Base-by-base conservation (phyloP, 805 yeast genomes). In the Wickerhamiella parazyma region DNA sequence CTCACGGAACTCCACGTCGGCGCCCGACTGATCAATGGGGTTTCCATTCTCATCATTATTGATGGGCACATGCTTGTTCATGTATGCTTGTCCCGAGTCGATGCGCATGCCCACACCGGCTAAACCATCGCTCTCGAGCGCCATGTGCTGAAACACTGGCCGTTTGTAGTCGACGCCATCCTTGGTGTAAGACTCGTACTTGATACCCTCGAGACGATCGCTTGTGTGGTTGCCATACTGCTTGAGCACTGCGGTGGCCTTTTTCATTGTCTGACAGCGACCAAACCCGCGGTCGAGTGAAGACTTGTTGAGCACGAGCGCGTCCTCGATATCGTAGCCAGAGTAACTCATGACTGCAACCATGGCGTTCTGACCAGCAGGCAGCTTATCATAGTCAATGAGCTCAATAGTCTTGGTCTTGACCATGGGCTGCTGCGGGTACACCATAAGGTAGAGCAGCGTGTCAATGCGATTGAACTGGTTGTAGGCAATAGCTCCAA, bases 261-360 rank as follows among this genome's bases (percentile, higher is more conserved):
- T 91, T 57, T 93, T 73, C 49, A 94, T 72, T 2, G 86, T 94
- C 65, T 91, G 98, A 67, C 98, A 91, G 54, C 98, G 78, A 34
- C 98, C 98, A 61, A 85, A 91, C 1, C 98, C 98, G 59, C 98
- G 74, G 58, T 91, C 98, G 45, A 91, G 71, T 0, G 95, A 84
- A 0, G 97, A 70, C 62, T 89, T 91, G 64, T 91, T 91, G 54
- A 91, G 66, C 17, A 91, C 96, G 58, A 91, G 71, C 5, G 98
- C 98, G 77, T 91, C 98, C 66, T 91, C 97, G 61, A 91, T 91
- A 82, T 91, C 98, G 60, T 91, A 91, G 50, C 98, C 98, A 0
- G 97, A 89, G 58, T 91, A 91, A 6, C 95, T 85, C 98, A 91
- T 91, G 31, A 91, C 98, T 1, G 98, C 98, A 46, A 91, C 98